These are phyloP conservation scores for Mucor saturninus DNA, from an alignment of 371 early-diverging fungal species.

Conservation along the genomic window DNA sequence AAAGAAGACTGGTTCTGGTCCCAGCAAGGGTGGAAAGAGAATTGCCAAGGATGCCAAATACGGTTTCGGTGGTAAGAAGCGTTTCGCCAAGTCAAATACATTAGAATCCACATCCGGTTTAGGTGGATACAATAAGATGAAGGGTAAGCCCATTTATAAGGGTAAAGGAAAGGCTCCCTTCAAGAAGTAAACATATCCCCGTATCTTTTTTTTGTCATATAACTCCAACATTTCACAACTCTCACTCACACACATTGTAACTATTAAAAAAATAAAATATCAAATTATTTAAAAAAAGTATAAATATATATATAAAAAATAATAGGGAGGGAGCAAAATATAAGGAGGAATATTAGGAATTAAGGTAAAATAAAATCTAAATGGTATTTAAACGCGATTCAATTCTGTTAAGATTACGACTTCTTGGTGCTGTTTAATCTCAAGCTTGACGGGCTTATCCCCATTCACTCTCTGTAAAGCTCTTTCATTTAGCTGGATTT, in stretches of 20 bases:
- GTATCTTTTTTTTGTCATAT: neutral
- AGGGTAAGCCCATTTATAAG: conserved; percentile 33
- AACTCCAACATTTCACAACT: neutral
- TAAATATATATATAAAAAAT: neutral
- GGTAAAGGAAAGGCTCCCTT: conserved; percentile 16
- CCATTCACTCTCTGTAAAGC: conserved; percentile 34
- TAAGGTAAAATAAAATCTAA: neutral
- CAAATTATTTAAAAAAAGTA: neutral
- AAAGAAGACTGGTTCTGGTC: conserved; percentile 6
- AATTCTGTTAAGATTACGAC: conserved; percentile 49
- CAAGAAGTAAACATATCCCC: conserved; percentile 9
- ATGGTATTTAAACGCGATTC: conserved; percentile 25
- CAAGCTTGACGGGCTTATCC: conserved; percentile 50
- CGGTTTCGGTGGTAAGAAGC: conserved; percentile 86
- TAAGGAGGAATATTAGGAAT: neutral
- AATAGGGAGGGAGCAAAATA: conserved; percentile 1
- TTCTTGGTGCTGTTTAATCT: conserved; percentile 57
- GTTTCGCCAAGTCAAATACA: conserved; percentile 80
- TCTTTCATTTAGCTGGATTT: conserved; percentile 39
- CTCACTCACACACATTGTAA: conserved; percentile 9
- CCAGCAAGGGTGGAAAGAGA: conserved; percentile 56
- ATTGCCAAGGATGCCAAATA: conserved; percentile 71
- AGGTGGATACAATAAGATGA: conserved; percentile 51
- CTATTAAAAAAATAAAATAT: conserved; percentile 1
- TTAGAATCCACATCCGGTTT: conserved; percentile 77